These are phyloP conservation scores for Dendryphion nanum DNA, from an alignment of 2,329 filamentous ascomycete species.

Conservation along the genomic window DNA sequence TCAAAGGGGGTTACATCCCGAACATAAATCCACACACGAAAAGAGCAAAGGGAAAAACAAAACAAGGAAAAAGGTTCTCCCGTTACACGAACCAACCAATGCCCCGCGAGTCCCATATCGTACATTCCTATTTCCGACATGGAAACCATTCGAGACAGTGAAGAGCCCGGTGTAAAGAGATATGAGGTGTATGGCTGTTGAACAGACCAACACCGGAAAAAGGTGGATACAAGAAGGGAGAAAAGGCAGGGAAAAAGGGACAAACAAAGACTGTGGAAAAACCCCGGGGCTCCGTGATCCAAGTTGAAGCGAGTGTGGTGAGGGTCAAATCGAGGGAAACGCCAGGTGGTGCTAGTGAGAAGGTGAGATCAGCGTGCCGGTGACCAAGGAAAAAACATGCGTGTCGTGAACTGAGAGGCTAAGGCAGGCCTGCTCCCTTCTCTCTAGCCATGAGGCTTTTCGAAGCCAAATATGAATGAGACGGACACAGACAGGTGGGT, in stretches of 20 bases:
- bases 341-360: not conserved
- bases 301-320: conserved; percentile 7
- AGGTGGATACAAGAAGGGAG: conserved; percentile 27
- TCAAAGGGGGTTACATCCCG: too few relatives aligned
- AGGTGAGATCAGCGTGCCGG: conserved; percentile 1
- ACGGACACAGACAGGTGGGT: conserved; percentile 1
- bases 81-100: too few relatives aligned
- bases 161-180: too few relatives aligned
- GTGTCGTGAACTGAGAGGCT: conserved; percentile 25
- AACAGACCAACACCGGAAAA: conserved; percentile 4
- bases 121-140: too few relatives aligned
- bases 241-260: conserved; percentile 2
- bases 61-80: too few relatives aligned
- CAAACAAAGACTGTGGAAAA: conserved; percentile 3
- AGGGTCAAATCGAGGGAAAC: conserved; percentile 1
- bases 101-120: too few relatives aligned
- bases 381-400: conserved; percentile 14
- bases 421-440: conserved; percentile 34
- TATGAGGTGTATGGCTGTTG: not conserved
- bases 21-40: too few relatives aligned
- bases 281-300: conserved; percentile 8
- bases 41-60: too few relatives aligned
- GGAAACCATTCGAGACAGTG: too few relatives aligned
- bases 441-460: conserved; percentile 20
- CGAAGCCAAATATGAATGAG: conserved; percentile 14